These are phyloP conservation scores for Pontederia crassipes DNA, from an alignment of 176 grass and related monocot species.

Conservation along the genomic window DNA sequence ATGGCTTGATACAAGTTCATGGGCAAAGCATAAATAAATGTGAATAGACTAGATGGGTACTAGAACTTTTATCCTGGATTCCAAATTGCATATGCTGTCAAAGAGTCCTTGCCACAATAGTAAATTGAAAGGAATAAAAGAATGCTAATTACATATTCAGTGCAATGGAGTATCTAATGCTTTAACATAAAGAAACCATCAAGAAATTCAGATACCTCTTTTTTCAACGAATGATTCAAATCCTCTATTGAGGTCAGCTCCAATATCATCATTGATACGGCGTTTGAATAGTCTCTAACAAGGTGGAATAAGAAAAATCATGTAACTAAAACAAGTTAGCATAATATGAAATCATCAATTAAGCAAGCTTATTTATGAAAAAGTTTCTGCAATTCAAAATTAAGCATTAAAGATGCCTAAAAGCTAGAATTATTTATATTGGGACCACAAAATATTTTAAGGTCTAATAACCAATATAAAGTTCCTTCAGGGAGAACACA, in stretches of 20 bases:
- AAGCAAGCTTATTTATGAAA: background rate
- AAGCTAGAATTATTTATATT: background rate
- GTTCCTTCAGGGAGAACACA: constrained; percentile 5
- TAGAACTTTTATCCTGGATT: no score
- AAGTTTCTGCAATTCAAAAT: background rate
- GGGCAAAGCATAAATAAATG: no score
- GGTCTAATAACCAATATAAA: constrained; percentile 3
- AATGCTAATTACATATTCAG: no score
- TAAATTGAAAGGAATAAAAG: no score
- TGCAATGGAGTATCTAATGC: no score
- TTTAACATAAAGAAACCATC: background rate
- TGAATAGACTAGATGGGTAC: no score
- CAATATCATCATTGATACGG: constrained; percentile 59
- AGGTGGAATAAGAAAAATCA: constrained; percentile 22
- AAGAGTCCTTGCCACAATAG: no score
- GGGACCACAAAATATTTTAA: background rate
- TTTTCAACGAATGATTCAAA: constrained; percentile 87
- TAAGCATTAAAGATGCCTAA: background rate
- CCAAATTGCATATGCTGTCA: no score
- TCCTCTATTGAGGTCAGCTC: constrained; percentile 82
- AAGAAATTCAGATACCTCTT: constrained; percentile 41
- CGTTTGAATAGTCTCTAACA: constrained; percentile 94
- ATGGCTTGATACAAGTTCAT: no score
- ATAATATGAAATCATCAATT: background rate
- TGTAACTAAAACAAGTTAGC: background rate